Evolutionary conservation across 139 green algal species (phyloP), one percentile per base, ranked within the genome.

Genomic region (Chlamydomonas incerta): DNA sequence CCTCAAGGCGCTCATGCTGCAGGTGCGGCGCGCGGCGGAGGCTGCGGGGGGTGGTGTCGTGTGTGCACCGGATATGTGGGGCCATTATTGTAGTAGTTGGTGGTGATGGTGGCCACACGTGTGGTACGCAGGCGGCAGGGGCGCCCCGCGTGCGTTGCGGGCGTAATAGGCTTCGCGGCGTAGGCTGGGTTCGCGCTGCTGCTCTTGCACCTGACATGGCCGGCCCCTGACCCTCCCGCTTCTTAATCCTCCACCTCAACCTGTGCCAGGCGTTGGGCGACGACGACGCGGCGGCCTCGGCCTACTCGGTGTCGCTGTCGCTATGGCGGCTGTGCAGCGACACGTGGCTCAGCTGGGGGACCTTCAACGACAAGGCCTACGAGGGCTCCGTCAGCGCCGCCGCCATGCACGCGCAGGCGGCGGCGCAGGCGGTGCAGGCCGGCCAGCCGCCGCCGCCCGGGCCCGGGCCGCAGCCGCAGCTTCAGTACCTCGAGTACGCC

Each of bases 341-440:
- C 58, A 95, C 94, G 1, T 99, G 98, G 98, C 87, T 99, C 29
- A 90, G 87, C 28, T 99, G 98, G 98, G 98, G 93, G 13, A 58
- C 85, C 63, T 96, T 96, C 82, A 99, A 96, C 90, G 97, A 99
- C 88, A 74, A 83, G 41, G 86, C 91, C 76, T 95, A 95, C 73
- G 89, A 95, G 86, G 55, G 26, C 15, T 31, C 17, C 20, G 55
- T 63, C 57, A 50, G 41, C 41, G 41, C 35, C 10, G 1, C 20
- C 31, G 72, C 26, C 47, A 68, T 77, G 80, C 70, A 41, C 28
- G 70, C 74, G 35, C 50, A 75, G 69, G 33, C 72, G 79, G 74
- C 70, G 55, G 76, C 37, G 26, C 55, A 69, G 55, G 47, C 35
- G 50, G 29, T 23, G 41, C 83, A 87, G 72, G 21, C 55, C 11